phyloP scores from a whole-genome alignment of 495 filamentous ascomycete species.

The Neurospora sp. region DNA sequence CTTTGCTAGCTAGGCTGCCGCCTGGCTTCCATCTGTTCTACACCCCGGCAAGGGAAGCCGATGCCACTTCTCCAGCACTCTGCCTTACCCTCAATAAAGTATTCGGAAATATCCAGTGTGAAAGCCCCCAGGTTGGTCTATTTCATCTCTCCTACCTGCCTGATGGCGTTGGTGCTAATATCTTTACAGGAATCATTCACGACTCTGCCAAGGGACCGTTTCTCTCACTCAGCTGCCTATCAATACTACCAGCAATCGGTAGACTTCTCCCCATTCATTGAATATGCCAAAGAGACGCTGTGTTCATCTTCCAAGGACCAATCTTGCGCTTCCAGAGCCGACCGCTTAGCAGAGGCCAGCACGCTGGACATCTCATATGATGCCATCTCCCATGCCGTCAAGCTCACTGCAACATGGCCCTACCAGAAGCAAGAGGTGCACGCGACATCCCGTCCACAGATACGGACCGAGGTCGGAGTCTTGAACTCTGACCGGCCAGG shows the following conservation, averaged over 20 bases:
- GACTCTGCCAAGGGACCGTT: constrained; percentile 49
- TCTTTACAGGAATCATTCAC: constrained; percentile 54
- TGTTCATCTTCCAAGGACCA: constrained; percentile 32
- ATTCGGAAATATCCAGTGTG: constrained; percentile 53
- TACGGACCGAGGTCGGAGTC: constrained; percentile 70
- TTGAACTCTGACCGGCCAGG: constrained; percentile 53
- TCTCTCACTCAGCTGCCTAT: constrained; percentile 51
- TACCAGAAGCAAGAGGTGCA: constrained; percentile 29
- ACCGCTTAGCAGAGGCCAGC: constrained; percentile 35
- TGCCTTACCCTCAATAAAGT: constrained; percentile 52
- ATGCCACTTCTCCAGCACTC: constrained; percentile 33
- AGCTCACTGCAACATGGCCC: constrained; percentile 52
- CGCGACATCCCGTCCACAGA: constrained; percentile 22
- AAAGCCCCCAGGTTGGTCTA: constrained; percentile 32
- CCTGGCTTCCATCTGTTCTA: constrained; percentile 80
- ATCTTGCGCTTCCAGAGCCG: constrained; percentile 26
- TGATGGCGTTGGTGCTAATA: not conserved
- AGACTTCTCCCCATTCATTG: constrained; percentile 42
- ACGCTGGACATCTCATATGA: constrained; percentile 75
- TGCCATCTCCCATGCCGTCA: constrained; percentile 52
- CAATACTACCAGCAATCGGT: constrained; percentile 61
- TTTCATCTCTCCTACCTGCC: not conserved
- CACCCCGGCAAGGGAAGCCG: constrained; percentile 41
- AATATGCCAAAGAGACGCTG: constrained; percentile 45
- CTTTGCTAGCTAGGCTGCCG: constrained; percentile 62